Evolutionary conservation across 345 rosid genomes (phyloP).

Genomic region (Eucalyptus curtisii): DNA sequence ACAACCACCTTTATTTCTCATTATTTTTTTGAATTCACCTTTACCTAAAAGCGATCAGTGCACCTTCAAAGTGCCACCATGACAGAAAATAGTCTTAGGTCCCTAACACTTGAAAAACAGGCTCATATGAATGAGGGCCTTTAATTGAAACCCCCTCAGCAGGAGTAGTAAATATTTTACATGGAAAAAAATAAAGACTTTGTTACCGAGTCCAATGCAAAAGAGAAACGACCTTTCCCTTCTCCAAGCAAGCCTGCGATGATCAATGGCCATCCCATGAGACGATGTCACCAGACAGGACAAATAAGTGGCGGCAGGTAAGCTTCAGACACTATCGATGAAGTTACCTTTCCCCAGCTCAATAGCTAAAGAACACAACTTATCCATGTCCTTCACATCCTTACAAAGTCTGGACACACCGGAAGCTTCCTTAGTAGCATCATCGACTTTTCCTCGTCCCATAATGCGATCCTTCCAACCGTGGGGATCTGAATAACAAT

Average conservation of each 20-base stretch:
- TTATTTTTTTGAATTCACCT: background rate
- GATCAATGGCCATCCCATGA: conserved; percentile 1
- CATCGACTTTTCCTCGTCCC: conserved; percentile 2
- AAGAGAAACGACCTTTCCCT: conserved; percentile 47
- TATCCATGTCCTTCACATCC: conserved; percentile 55
- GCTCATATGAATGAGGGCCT: background rate
- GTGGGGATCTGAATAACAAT: conserved; percentile 78
- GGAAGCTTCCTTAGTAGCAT: conserved; percentile 13
- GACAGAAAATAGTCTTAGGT: background rate
- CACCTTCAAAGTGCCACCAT: background rate
- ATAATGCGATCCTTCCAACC: conserved; percentile 55
- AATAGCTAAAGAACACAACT: conserved; percentile 38
- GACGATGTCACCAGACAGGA: background rate
- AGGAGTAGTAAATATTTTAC: background rate
- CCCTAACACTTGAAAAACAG: background rate
- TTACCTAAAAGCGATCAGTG: background rate
- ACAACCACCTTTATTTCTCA: background rate
- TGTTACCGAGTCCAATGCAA: conserved; percentile 76
- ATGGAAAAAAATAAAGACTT: background rate
- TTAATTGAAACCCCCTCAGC: background rate
- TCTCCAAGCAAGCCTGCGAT: conserved; percentile 53
- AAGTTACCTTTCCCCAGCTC: conserved; percentile 60
- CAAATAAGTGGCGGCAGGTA: background rate
- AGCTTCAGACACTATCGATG: background rate
- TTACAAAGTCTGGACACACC: conserved; percentile 9